Evolutionary conservation across 306 rosid genomes (phyloP).

Genomic region (Ceratonia siliqua): DNA sequence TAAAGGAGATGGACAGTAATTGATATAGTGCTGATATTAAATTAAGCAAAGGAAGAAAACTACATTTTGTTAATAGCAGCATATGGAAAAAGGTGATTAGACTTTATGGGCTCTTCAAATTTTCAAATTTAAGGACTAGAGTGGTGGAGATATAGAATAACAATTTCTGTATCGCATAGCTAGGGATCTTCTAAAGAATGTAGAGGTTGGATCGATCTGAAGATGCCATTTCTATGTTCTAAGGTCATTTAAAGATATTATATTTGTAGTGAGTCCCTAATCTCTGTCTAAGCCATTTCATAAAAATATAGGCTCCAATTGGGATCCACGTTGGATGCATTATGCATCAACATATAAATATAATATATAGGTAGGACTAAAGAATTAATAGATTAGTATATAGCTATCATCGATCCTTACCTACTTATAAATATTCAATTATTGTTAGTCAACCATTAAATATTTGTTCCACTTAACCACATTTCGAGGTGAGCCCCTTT

Average conservation of each 20-base stretch:
- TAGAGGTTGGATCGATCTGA: background rate
- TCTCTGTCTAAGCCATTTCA: slow-evolving; percentile 12
- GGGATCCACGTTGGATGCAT: slow-evolving; percentile 39
- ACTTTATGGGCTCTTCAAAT: slow-evolving; percentile 2
- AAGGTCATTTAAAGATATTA: background rate
- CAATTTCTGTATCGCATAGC: background rate
- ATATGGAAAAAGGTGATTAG: slow-evolving; percentile 8
- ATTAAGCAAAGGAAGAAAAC: slow-evolving; percentile 5
- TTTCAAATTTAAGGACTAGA: background rate
- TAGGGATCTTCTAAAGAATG: slow-evolving; percentile 13
- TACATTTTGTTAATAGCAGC: background rate
- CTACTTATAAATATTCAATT: background rate
- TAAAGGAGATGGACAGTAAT: background rate
- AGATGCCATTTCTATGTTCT: slow-evolving; percentile 21
- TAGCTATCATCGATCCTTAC: background rate
- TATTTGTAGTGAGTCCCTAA: background rate
- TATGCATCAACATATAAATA: background rate
- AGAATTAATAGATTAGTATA: background rate
- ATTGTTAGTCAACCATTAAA: slow-evolving; percentile 17
- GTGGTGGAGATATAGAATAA: background rate
- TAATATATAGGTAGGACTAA: background rate
- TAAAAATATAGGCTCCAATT: slow-evolving; percentile 2
- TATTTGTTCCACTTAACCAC: background rate
- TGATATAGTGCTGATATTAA: slow-evolving; percentile 24
- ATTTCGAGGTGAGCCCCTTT: background rate